Percentiles rank a stretch among this genome's conserved stretches.
Conservation (phyloP, 1,284 basidiomycete genomes). For the Leccinum glutinopallens region DNA sequence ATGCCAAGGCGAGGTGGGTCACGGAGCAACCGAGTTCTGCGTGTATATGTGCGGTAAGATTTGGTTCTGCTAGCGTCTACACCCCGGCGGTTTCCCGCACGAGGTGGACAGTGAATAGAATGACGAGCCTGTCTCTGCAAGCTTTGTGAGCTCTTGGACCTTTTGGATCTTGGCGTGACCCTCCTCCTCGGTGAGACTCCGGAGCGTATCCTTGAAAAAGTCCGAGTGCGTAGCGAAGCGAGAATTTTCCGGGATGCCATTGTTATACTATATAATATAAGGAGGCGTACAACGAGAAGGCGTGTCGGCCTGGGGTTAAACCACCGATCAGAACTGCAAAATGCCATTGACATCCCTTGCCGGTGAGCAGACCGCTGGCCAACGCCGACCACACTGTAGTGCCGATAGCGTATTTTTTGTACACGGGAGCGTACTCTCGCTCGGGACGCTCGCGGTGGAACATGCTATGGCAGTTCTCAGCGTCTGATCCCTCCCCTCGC, state of each 20-base stretch:
- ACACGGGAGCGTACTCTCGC: conserved; percentile 54
- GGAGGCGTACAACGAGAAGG: neutral
- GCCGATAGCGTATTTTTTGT: conserved; percentile 42
- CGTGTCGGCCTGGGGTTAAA: neutral
- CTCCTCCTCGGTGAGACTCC: conserved; percentile 37
- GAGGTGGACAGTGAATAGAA: neutral
- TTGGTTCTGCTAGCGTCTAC: conserved; percentile 6
- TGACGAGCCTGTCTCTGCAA: conserved; percentile 46
- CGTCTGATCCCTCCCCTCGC: neutral
- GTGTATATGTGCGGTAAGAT: neutral
- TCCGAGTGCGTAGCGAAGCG: conserved; percentile 56
- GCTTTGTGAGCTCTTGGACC: conserved; percentile 49
- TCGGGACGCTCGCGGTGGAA: conserved; percentile 59
- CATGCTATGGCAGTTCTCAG: conserved; percentile 32
- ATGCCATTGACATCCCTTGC: conserved; percentile 39
- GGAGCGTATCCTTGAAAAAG: conserved; percentile 46
- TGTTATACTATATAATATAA: conserved; percentile 36
- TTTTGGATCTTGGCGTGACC: conserved; percentile 55
- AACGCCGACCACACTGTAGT: conserved; percentile 66
- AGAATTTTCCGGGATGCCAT: conserved; percentile 53
- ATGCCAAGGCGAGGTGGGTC: conserved; percentile 74
- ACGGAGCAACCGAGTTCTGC: conserved; percentile 57
- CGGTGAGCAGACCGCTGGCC: conserved; percentile 54
- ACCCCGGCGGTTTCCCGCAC: neutral
- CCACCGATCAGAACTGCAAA: neutral